Evolutionary conservation across 2,329 filamentous ascomycete genomes (phyloP), one percentile per base, ranked within the genome.

Genomic region (Neoscytalidium dimidiatum): DNA sequence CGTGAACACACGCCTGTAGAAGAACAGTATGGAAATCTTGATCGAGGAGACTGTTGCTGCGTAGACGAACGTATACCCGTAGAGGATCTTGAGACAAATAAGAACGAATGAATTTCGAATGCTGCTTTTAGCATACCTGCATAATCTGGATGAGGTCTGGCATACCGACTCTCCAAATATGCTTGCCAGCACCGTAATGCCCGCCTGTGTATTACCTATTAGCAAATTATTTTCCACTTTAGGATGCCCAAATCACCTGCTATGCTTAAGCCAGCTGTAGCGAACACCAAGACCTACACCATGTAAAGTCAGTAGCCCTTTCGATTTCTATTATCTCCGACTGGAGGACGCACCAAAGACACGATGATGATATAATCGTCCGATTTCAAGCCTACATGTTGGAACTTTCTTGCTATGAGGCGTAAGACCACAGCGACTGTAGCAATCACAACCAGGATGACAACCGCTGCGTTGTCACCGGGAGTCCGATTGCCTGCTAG

Each of bases 61-160:
- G 52, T 57, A 57, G 52, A 57, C 31, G 52, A 35, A 57, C n/a
- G 52, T 28, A 11, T 33, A 33, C 11, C 52, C 19, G 31, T 57
- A 57, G 9, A 35, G 13, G 26, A 57, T 51, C 48, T 51, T 2
- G 14, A 14, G 23, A 14, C 13, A 51, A 23, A 23, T 51, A 29
- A 51, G 48, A 14, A 28, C n/a, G 28, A 28, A 3, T 2, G 6
- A 14, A 28, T 13, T 3, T 3, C 9, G 4, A n/a, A 19, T 14
- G 43, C 9, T 6, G 8, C 6, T 4, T 8, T 11, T 2, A n/a
- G 19, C n/a, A 6, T 1, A 44, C 52, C 19, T 38, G 2, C 5
- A 57, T 33, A 21, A 57, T 33, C 28, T 13, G 13, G 4, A 57
- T 13, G 14, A 57, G 31, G 11, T 35, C 28, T 7, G 19, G 14